Evolutionary conservation across 805 yeast species (phyloP).

Genomic region (Trichomonascus vanleenenianus): DNA sequence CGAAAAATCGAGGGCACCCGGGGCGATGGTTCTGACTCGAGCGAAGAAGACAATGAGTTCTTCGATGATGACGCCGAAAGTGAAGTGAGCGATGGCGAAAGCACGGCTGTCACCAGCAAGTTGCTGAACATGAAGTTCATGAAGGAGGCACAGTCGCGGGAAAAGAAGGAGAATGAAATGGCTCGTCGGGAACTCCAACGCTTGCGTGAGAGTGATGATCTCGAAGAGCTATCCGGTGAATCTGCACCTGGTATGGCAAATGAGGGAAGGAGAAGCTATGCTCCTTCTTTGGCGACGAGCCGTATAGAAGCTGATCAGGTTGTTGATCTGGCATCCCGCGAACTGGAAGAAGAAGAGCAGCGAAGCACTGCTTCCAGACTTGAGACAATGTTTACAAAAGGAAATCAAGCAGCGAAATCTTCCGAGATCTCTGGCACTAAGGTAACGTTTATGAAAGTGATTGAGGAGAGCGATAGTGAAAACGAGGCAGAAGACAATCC

Average conservation of each 20-base stretch:
- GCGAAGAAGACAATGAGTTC: slow-evolving; percentile 26
- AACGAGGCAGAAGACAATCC: slow-evolving; percentile 26
- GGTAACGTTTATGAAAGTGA: slow-evolving; percentile 2
- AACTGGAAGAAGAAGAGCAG: slow-evolving; percentile 13
- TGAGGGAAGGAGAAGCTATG: slow-evolving; percentile 73
- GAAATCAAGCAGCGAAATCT: slow-evolving; percentile 1
- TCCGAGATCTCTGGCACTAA: background rate
- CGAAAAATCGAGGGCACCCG: slow-evolving; percentile 62
- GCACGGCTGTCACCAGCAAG: slow-evolving; percentile 66
- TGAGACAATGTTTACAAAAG: slow-evolving; percentile 4
- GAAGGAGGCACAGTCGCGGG: slow-evolving; percentile 78
- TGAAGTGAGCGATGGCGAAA: slow-evolving; percentile 19
- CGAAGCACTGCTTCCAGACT: slow-evolving; percentile 8
- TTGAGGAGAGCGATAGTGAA: slow-evolving; percentile 4
- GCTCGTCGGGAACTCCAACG: slow-evolving; percentile 45
- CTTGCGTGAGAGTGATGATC: slow-evolving; percentile 41
- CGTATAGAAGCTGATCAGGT: slow-evolving; percentile 21
- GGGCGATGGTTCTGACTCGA: slow-evolving; percentile 37
- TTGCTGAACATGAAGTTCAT: slow-evolving; percentile 91
- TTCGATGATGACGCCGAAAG: slow-evolving; percentile 26
- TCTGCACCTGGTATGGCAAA: slow-evolving; percentile 60
- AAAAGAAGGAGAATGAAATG: slow-evolving; percentile 49
- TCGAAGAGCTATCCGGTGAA: slow-evolving; percentile 42
- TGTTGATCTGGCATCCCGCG: slow-evolving; percentile 24
- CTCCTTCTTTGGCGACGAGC: slow-evolving; percentile 49